Evolutionary conservation across 805 yeast genomes (phyloP).

Genomic region (Peterozyma toletana): DNA sequence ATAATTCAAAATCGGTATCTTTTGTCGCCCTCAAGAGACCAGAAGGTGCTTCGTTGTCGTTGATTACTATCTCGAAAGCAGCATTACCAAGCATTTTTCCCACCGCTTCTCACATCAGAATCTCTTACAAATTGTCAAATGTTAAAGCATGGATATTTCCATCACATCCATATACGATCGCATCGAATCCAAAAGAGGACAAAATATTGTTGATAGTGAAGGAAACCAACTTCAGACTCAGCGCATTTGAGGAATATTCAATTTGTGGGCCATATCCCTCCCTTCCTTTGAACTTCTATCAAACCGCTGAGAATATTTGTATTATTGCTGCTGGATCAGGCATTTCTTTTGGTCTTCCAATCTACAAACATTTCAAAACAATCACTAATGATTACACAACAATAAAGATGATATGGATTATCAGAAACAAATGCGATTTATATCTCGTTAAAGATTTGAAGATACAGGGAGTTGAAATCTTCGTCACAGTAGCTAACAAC

Average conservation of each 20-base stretch:
- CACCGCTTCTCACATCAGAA: constrained; percentile 56
- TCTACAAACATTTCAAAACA: constrained; percentile 32
- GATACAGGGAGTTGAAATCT: constrained; percentile 28
- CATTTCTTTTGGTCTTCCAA: constrained; percentile 53
- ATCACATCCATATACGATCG: constrained; percentile 63
- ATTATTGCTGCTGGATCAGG: constrained; percentile 73
- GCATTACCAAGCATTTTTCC: constrained; percentile 19
- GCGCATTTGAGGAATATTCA: constrained; percentile 25
- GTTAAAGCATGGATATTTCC: constrained; percentile 44
- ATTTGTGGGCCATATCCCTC: constrained; percentile 38
- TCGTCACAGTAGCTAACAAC: constrained; percentile 21
- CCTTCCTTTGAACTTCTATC: constrained; percentile 33
- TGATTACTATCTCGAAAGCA: constrained; percentile 15
- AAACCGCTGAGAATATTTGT: constrained; percentile 40
- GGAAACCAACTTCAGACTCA: constrained; percentile 29
- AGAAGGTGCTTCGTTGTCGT: constrained; percentile 14
- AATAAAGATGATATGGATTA: constrained; percentile 47
- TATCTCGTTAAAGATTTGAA: constrained; percentile 34
- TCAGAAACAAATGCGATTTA: constrained; percentile 37
- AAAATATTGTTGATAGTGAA: constrained; percentile 37
- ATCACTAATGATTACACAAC: constrained; percentile 17
- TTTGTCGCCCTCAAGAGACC: constrained; percentile 14
- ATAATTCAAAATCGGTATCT: constrained; percentile 12
- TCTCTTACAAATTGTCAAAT: constrained; percentile 29
- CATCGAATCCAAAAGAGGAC: constrained; percentile 33